phyloP scores from a whole-genome alignment of 2,329 filamentous ascomycete genomes.

The Amauroascus niger region DNA sequence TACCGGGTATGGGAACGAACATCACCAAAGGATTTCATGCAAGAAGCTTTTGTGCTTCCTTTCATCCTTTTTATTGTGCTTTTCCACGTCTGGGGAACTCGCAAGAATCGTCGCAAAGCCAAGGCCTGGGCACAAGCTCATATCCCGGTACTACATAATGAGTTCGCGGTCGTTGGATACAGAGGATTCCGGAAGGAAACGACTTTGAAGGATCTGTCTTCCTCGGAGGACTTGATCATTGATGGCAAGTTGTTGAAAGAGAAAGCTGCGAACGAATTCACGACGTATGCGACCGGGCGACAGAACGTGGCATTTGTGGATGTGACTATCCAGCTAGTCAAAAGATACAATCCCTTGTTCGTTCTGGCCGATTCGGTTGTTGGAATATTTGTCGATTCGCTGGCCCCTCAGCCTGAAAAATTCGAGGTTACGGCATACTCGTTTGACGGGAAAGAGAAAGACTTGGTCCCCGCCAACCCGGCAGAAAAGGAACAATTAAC shows the following conservation, averaged over 20 bases:
- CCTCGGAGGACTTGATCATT: conserved; percentile 10
- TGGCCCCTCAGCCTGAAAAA: conserved; percentile 58
- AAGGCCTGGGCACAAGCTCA: conserved; percentile 71
- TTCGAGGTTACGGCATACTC: conserved; percentile 71
- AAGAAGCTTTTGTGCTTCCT: conserved; percentile 71
- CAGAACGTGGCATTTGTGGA: conserved; percentile 90
- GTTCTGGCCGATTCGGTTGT: conserved; percentile 57
- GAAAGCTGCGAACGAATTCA: conserved; percentile 76
- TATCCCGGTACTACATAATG: conserved; percentile 59
- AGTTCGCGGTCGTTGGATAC: conserved; percentile 85
- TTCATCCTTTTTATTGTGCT: conserved; percentile 64
- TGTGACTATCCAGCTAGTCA: conserved; percentile 67
- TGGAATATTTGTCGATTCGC: conserved; percentile 70
- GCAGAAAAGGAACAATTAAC: conserved; percentile 53
- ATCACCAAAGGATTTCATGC: conserved; percentile 70
- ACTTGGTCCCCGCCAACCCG: conserved; percentile 58
- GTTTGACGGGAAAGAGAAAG: conserved; percentile 83
- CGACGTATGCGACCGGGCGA: conserved; percentile 79
- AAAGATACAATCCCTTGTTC: conserved; percentile 73
- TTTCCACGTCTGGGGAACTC: conserved; percentile 71
- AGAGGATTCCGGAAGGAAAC: conserved; percentile 44
- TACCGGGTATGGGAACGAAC: conserved; percentile 94
- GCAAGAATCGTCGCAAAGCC: conserved; percentile 69
- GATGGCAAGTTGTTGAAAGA: conserved; percentile 58
- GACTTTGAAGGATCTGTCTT: conserved; percentile 29